Evolutionary conservation across 2,329 filamentous ascomycete species (phyloP).

Genomic region (Sporothrix inflata): DNA sequence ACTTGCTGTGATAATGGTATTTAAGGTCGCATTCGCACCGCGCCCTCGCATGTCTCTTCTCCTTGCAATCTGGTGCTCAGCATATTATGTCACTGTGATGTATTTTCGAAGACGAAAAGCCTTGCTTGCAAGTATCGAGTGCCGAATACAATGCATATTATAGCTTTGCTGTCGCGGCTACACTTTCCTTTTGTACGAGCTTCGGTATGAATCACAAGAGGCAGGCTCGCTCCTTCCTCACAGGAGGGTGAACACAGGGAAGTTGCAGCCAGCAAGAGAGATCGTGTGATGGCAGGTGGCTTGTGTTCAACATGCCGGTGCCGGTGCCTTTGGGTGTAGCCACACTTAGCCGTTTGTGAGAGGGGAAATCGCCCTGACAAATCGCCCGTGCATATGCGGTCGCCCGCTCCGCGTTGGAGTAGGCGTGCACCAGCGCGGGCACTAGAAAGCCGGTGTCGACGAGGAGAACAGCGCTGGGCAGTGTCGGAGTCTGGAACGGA

Average conservation of each 20-base stretch:
- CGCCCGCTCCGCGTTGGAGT: not conserved
- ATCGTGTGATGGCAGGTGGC: not conserved
- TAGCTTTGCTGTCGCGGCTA: not conserved
- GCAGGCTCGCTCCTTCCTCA: not conserved
- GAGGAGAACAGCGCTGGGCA: not conserved
- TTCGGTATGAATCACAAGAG: not conserved
- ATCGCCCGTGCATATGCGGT: slow-evolving; percentile 1
- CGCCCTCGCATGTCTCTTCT: not conserved
- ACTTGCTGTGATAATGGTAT: not conserved
- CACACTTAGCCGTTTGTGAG: not conserved
- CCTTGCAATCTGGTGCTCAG: not conserved
- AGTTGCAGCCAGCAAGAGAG: not conserved
- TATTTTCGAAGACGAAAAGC: not conserved
- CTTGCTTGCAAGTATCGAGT: slow-evolving; percentile 10
- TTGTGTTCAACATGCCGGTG: slow-evolving; percentile 10
- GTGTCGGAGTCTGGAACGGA: not conserved
- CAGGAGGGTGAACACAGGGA: not conserved
- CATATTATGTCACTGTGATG: not conserved
- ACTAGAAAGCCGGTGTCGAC: not conserved
- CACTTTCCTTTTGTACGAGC: not conserved
- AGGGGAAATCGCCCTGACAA: slow-evolving; percentile 3
- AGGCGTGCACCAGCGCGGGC: not conserved
- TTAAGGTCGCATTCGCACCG: not conserved
- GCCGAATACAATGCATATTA: not conserved
- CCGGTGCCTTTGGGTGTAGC: slow-evolving; percentile 11